Conservation (phyloP, 2,329 filamentous ascomycete genomes). For the Aspergillus tubingensis region DNA sequence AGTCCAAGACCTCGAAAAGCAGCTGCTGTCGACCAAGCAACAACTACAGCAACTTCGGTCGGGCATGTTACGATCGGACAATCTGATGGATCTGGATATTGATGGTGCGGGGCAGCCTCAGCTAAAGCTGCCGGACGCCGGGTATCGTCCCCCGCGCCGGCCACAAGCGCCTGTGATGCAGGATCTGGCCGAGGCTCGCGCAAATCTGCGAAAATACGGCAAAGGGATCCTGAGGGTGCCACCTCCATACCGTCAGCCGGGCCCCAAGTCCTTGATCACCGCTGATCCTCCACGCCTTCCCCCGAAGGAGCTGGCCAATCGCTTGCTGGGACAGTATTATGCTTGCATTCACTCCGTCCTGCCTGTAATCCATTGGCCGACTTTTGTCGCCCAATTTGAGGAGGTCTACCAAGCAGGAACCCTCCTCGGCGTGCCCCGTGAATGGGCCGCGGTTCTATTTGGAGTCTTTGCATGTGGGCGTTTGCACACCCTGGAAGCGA, state of each 20-base stretch:
- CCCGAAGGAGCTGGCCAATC: constrained; percentile 67
- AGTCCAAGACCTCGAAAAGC: constrained; percentile 93
- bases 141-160: constrained; percentile 65
- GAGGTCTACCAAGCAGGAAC: constrained; percentile 69
- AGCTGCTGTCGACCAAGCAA: constrained; percentile 75
- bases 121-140: constrained; percentile 65
- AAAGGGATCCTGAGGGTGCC: constrained; percentile 80
- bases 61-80: constrained; percentile 56
- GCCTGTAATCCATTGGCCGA: constrained; percentile 86
- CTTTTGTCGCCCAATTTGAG: constrained; percentile 74
- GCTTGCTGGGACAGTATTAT: constrained; percentile 74
- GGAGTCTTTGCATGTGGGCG: constrained; percentile 80
- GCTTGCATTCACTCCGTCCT: constrained; percentile 75
- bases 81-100: constrained; percentile 47
- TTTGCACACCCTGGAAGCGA: constrained; percentile 64
- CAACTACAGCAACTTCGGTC: constrained; percentile 75
- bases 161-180: constrained; percentile 63
- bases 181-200: constrained; percentile 70
- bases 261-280: constrained; percentile 53
- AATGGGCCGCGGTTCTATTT: constrained; percentile 80
- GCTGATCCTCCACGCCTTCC: constrained; percentile 67
- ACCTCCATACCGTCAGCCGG: constrained; percentile 62
- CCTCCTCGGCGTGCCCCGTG: constrained; percentile 61
- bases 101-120: constrained; percentile 46
- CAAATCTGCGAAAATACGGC: constrained; percentile 71